These are phyloP conservation scores for Candida pseudoviswanathii DNA, from an alignment of 1,139 yeast genomes.

Conservation along the genomic window DNA sequence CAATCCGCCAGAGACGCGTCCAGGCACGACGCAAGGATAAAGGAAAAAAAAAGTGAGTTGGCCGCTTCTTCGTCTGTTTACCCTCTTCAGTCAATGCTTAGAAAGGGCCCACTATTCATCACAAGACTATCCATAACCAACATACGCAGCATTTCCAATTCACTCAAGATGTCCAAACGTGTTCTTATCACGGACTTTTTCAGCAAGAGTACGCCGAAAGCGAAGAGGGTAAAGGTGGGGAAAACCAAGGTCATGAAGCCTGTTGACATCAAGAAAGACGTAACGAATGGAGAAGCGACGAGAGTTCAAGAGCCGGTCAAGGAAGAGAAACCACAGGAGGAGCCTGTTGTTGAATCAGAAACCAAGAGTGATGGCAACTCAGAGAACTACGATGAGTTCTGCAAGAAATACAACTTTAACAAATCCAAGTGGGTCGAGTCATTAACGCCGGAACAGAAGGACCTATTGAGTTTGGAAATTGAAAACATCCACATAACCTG, in stretches of 20 bases:
- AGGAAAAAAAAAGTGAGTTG: too few species aligned
- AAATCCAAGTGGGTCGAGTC: constrained; percentile 56
- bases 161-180: constrained; percentile 13
- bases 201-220: constrained; percentile 5
- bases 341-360: too few species aligned
- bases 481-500: constrained; percentile 72
- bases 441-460: constrained; percentile 53
- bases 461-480: constrained; percentile 68
- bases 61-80: too few species aligned
- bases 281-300: background rate
- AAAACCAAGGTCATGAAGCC: background rate
- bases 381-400: constrained; percentile 17
- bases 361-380: background rate
- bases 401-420: constrained; percentile 37
- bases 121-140: background rate
- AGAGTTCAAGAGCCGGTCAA: background rate
- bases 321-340: background rate
- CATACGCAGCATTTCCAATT: background rate
- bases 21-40: too few species aligned
- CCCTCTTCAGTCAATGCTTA: background rate
- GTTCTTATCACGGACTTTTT: constrained; percentile 17
- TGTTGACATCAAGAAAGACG: background rate
- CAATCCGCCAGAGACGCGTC: too few species aligned
- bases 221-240: background rate
- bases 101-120: background rate